A percentile compares a stretch with the other conserved stretches of the same genome.
Conservation (phyloP, 305 asterid species). For the Salvia sclarea region DNA sequence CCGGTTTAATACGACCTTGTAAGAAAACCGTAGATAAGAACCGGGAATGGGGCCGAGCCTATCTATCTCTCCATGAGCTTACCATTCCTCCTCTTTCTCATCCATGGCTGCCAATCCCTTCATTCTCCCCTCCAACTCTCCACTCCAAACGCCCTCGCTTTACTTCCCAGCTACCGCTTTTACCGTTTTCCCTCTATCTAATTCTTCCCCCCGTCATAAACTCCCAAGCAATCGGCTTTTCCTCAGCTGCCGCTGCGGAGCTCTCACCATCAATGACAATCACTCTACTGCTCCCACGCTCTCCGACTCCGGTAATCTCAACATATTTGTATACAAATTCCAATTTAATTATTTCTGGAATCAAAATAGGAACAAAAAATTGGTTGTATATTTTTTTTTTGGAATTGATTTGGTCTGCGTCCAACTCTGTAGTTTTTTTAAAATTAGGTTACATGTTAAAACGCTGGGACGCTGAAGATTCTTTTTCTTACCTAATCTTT, state of each 20-base stretch:
- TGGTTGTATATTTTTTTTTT: not conserved
- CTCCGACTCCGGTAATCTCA: slow-evolving; percentile 39
- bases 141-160: slow-evolving; percentile 30
- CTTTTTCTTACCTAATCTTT: not conserved
- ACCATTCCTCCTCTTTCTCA: slow-evolving; percentile 4
- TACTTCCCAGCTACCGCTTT: slow-evolving; percentile 29
- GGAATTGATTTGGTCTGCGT: not conserved
- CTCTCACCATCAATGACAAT: slow-evolving; percentile 38
- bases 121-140: slow-evolving; percentile 27
- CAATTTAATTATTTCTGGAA: not conserved
- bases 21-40: not conserved
- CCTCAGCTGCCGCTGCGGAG: slow-evolving; percentile 44
- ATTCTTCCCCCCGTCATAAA: slow-evolving; percentile 27
- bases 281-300: slow-evolving; percentile 25
- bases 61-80: slow-evolving; percentile 21
- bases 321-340: not conserved
- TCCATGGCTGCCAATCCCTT: slow-evolving; percentile 46
- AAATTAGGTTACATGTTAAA: not conserved
- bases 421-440: not conserved
- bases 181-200: slow-evolving; percentile 22
- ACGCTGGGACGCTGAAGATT: not conserved
- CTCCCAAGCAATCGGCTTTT: slow-evolving; percentile 20
- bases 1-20: not conserved
- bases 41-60: slow-evolving; percentile 23
- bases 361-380: not conserved